These are phyloP conservation scores for Pisolithus marmoratus DNA, from an alignment of 768 basidiomycete genomes.

Conservation along the genomic window DNA sequence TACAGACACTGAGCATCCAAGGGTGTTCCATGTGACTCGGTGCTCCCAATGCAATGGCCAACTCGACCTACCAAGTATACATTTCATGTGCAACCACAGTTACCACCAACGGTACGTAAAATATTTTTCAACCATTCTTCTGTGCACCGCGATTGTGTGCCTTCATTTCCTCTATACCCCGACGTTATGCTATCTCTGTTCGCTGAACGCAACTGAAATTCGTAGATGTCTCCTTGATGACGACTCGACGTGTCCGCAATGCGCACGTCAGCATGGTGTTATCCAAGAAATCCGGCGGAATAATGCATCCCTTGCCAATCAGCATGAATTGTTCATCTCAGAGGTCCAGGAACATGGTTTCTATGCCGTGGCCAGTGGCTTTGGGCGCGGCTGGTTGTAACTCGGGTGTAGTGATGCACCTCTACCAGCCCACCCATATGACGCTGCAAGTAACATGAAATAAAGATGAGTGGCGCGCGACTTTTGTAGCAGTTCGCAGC, in stretches of 20 bases:
- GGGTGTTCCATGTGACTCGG: constrained; percentile 90
- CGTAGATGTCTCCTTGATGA: constrained; percentile 82
- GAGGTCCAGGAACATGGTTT: constrained; percentile 73
- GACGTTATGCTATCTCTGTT: not conserved
- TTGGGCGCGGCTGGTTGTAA: constrained; percentile 57
- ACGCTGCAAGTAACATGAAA: too few relatives aligned
- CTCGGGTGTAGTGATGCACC: not conserved
- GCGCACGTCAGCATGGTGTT: constrained; percentile 80
- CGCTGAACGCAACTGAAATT: not conserved
- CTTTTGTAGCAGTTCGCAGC: too few relatives aligned
- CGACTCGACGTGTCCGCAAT: constrained; percentile 86
- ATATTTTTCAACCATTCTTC: too few relatives aligned
- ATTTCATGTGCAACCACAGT: constrained; percentile 98
- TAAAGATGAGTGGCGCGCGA: too few relatives aligned
- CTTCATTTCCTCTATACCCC: too few relatives aligned
- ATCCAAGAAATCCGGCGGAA: constrained; percentile 86
- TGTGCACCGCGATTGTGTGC: not conserved
- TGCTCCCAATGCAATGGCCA: constrained; percentile 88
- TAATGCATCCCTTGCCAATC: constrained; percentile 78
- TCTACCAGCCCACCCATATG: not conserved
- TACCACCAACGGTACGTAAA: constrained; percentile 84
- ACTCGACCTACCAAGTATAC: constrained; percentile 87
- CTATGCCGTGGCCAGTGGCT: constrained; percentile 62
- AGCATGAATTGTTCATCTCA: constrained; percentile 73
- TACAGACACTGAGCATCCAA: constrained; percentile 69